Conservation (phyloP, 352 stramenopile species). For the Globisporangium mamillatum region DNA sequence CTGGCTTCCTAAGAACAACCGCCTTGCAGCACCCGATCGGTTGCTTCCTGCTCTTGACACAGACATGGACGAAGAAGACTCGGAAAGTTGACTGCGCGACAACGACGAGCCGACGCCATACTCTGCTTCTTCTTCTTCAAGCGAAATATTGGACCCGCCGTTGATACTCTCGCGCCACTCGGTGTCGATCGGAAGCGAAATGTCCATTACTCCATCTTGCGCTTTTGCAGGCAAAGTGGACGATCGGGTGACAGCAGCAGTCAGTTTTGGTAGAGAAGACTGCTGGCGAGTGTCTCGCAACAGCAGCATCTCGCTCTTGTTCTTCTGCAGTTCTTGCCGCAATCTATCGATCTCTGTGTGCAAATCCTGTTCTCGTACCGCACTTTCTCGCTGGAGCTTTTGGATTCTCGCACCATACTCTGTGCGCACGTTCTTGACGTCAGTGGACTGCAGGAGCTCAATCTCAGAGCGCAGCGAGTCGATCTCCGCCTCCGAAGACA, state of each 20-base stretch:
- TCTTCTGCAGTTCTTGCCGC: constrained; percentile 42
- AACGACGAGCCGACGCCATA: constrained; percentile 42
- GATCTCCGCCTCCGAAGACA: constrained; percentile 39
- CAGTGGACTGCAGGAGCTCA: constrained; percentile 59
- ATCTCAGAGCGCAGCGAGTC: constrained; percentile 64
- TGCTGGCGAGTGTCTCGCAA: not conserved
- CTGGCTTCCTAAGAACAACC: constrained; percentile 6
- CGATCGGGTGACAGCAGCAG: not conserved
- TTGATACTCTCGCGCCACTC: constrained; percentile 27
- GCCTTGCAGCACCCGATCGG: not conserved
- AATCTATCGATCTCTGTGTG: constrained; percentile 52
- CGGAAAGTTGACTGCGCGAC: constrained; percentile 57
- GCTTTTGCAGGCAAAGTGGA: not conserved
- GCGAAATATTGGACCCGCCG: constrained; percentile 25
- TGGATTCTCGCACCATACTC: constrained; percentile 47
- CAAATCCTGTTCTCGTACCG: constrained; percentile 37
- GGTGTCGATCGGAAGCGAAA: constrained; percentile 21
- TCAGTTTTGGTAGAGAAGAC: not conserved
- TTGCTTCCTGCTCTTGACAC: constrained; percentile 1
- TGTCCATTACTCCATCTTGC: constrained; percentile 13
- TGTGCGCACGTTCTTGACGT: constrained; percentile 45
- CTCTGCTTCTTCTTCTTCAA: constrained; percentile 22
- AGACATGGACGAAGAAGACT: constrained; percentile 23
- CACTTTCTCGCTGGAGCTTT: constrained; percentile 53
- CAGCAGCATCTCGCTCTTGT: constrained; percentile 15